Evolutionary conservation across 495 filamentous ascomycete species (phyloP).

Genomic region (Beverwykella pulmonaria): DNA sequence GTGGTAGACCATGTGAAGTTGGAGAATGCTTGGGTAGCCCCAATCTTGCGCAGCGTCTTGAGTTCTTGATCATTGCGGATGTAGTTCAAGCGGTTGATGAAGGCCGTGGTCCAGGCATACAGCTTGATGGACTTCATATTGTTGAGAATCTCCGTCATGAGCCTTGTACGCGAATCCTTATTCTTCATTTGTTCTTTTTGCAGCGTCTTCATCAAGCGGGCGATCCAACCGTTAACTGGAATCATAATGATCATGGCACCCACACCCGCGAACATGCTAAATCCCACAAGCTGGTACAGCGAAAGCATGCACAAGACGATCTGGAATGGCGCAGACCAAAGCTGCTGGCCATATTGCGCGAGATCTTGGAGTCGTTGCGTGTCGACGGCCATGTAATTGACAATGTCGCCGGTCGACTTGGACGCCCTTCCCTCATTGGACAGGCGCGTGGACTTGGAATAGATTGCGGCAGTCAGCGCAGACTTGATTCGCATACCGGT

Average conservation of each 20-base stretch:
- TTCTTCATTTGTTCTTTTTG: conserved; percentile 99
- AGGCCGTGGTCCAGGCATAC: conserved; percentile 95
- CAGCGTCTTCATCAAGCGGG: conserved; percentile 86
- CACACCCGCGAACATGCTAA: conserved; percentile 95
- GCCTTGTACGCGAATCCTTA: conserved; percentile 87
- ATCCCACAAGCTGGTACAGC: conserved; percentile 88
- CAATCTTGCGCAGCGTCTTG: conserved; percentile 93
- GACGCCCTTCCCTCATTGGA: conserved; percentile 89
- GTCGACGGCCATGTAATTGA: conserved; percentile 98
- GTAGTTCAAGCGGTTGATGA: conserved; percentile 94
- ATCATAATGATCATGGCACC: conserved; percentile 98
- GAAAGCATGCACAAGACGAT: conserved; percentile 94
- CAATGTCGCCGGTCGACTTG: conserved; percentile 96
- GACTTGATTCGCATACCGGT: conserved; percentile 97
- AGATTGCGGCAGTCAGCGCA: conserved; percentile 84
- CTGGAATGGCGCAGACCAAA: conserved; percentile 97
- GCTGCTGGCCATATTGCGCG: conserved; percentile 90
- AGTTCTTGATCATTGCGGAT: conserved; percentile 95
- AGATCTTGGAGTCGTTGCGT: conserved; percentile 93
- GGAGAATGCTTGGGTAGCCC: conserved; percentile 86
- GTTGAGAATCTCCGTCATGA: conserved; percentile 98
- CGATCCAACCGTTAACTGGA: conserved; percentile 91
- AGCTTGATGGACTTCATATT: conserved; percentile 99
- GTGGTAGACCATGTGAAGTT: conserved; percentile 99
- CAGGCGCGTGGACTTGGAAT: conserved; percentile 83